Base-by-base conservation (phyloP, 257 asterid species). In the Jacaranda copaia region DNA sequence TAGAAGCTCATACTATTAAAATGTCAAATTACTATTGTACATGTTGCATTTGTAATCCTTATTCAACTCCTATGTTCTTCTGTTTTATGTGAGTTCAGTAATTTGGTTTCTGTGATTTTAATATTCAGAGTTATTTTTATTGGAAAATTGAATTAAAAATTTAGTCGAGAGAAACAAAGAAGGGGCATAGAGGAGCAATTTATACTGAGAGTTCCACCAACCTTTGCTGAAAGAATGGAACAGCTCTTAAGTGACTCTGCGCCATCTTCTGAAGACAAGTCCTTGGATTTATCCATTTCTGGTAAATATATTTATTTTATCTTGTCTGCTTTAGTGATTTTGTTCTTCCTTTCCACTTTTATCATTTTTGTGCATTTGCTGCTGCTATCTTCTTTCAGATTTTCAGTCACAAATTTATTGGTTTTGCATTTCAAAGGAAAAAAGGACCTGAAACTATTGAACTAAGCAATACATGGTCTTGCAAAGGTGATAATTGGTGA, bases 261-360 rank as follows among this genome's bases (percentile, higher is more conserved):
- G 16, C 86, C 93, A 19, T 86, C 97, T 83, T 90, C 97, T 25
- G 96, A 85, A 19, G 98, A 93, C 81, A 90, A 89, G 79, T 82
- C 89, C 35, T 68, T 95, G 87, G 96, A 91, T 80, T 85, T 93
- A 80, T 78, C 92, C 43, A 90, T 95, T 81, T 81, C 91, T 15
- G 97, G 99, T 95, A 42, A 78, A 66, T 59, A 16, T 40, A 7
- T 53, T 39, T 63, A 4, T 58, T 11, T 4, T 52, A 61, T 60
- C 43, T 72, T 49, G 45, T 5, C 6, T 42, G 46, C 8, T 42
- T 25, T 25, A 25, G 40, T 25, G 45, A 35, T 19, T 69, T 42
- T 11, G 20, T 19, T 74, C 3, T 8, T 45, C 8, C 43, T 74
- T 8, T 48, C 8, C 57, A 49, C 35, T 25, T 14, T 51, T 62